A percentile compares a stretch with the other conserved stretches of the same genome.
These are phyloP conservation scores for Parietaria judaica DNA, from an alignment of 306 rosid genomes.

Conservation along the genomic window DNA sequence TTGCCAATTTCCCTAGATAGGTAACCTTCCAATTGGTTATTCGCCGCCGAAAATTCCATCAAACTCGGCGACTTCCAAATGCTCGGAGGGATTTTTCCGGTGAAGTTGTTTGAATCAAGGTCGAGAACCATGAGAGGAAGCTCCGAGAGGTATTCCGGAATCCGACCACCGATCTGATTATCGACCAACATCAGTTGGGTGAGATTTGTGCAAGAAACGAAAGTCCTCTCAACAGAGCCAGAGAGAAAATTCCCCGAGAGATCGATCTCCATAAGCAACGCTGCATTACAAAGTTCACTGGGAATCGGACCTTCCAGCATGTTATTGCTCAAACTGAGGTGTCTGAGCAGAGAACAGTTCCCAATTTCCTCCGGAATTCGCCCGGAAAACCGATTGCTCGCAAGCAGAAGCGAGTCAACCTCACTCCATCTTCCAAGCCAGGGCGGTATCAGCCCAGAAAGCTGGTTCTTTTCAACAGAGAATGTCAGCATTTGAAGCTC, in stretches of 20 bases:
- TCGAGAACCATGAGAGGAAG: slow-evolving; percentile 74
- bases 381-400: slow-evolving; percentile 58
- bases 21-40: slow-evolving; percentile 63
- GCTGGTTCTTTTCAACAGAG: slow-evolving; percentile 76
- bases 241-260: slow-evolving; percentile 55
- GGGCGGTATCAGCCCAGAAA: slow-evolving; percentile 69
- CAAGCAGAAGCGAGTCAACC: slow-evolving; percentile 50
- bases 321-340: slow-evolving; percentile 68
- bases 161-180: slow-evolving; percentile 61
- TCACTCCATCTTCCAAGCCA: slow-evolving; percentile 79
- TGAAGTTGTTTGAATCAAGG: slow-evolving; percentile 80
- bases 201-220: slow-evolving; percentile 59
- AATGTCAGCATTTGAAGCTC: slow-evolving; percentile 58
- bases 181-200: slow-evolving; percentile 55
- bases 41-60: slow-evolving; percentile 84
- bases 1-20: slow-evolving; percentile 66
- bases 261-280: slow-evolving; percentile 60
- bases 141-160: slow-evolving; percentile 68
- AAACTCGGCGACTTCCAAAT: slow-evolving; percentile 51
- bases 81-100: slow-evolving; percentile 50
- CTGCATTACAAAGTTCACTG: slow-evolving; percentile 68
- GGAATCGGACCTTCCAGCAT: slow-evolving; percentile 63
- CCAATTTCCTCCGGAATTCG: slow-evolving; percentile 81
- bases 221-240: slow-evolving; percentile 53
- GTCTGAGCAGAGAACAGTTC: slow-evolving; percentile 57